Evolutionary conservation across 129 eudicot species (phyloP).

Genomic region (sunflower (Helianthus annuus)): DNA sequence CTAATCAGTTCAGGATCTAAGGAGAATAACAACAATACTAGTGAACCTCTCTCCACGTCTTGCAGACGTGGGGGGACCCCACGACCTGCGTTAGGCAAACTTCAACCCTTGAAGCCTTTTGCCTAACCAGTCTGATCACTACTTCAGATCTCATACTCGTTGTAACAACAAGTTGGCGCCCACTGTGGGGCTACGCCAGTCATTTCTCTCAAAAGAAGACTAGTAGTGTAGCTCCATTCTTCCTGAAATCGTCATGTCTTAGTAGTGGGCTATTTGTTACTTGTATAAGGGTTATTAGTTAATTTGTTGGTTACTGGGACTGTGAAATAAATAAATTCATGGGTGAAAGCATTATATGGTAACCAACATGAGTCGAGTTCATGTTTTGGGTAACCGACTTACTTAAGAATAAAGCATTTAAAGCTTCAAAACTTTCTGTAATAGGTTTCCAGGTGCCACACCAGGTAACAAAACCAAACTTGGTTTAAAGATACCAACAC

Average conservation of each 20-base stretch:
- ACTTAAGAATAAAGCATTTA: neutral
- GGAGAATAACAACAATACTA: too few species aligned
- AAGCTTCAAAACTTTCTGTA: conserved; percentile 3
- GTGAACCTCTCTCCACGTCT: too few species aligned
- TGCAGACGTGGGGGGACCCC: too few species aligned
- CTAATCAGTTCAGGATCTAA: too few species aligned
- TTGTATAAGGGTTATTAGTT: neutral
- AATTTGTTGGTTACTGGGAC: conserved; percentile 1
- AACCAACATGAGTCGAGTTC: neutral
- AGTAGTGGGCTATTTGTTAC: neutral
- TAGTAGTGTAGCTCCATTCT: too few species aligned
- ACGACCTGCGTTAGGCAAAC: too few species aligned
- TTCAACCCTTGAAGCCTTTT: too few species aligned
- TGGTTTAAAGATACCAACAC: neutral
- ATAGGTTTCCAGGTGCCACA: neutral
- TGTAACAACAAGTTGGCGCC: too few species aligned
- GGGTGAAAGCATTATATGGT: neutral
- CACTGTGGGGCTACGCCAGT: too few species aligned
- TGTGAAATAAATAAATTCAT: neutral
- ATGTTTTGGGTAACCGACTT: neutral
- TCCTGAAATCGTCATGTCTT: neutral
- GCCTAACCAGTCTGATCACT: too few species aligned
- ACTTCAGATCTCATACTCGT: too few species aligned
- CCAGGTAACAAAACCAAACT: neutral
- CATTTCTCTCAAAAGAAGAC: too few species aligned